These are phyloP conservation scores for Cladosporium sp. DNA, from an alignment of 2,329 filamentous ascomycete genomes.

Conservation along the genomic window DNA sequence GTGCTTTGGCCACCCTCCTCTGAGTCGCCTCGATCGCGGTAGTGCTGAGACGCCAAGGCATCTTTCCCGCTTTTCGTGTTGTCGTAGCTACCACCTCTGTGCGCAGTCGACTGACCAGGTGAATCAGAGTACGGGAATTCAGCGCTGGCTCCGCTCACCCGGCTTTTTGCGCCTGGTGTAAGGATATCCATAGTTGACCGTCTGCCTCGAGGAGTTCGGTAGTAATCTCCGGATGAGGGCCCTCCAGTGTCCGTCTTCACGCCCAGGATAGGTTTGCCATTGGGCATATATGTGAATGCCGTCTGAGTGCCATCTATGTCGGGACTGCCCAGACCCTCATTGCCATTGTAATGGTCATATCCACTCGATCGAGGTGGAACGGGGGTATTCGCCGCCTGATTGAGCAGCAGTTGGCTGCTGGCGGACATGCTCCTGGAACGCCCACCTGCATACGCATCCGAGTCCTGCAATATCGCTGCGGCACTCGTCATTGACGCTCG, in stretches of 20 bases:
- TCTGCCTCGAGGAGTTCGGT: slow-evolving; percentile 73
- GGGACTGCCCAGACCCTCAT: slow-evolving; percentile 51
- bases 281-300: slow-evolving; percentile 3
- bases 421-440: slow-evolving; percentile 57
- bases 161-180: slow-evolving; percentile 39
- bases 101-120: slow-evolving; percentile 26
- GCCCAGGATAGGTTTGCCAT: slow-evolving; percentile 42
- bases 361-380: slow-evolving; percentile 39
- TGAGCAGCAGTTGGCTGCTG: slow-evolving; percentile 58
- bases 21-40: slow-evolving; percentile 50
- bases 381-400: slow-evolving; percentile 31
- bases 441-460: slow-evolving; percentile 27
- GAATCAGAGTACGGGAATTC: slow-evolving; percentile 41
- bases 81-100: slow-evolving; percentile 25
- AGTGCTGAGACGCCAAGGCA: slow-evolving; percentile 47
- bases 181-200: slow-evolving; percentile 56
- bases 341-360: slow-evolving; percentile 52
- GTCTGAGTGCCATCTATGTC: slow-evolving; percentile 5
- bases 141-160: slow-evolving; percentile 41
- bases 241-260: slow-evolving; percentile 19
- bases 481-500: slow-evolving; percentile 76
- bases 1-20: slow-evolving; percentile 51
- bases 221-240: slow-evolving; percentile 66
- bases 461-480: slow-evolving; percentile 63
- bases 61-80: slow-evolving; percentile 35